Conservation (phyloP, 306 rosid genomes). For the Mimosa bimucronata region DNA sequence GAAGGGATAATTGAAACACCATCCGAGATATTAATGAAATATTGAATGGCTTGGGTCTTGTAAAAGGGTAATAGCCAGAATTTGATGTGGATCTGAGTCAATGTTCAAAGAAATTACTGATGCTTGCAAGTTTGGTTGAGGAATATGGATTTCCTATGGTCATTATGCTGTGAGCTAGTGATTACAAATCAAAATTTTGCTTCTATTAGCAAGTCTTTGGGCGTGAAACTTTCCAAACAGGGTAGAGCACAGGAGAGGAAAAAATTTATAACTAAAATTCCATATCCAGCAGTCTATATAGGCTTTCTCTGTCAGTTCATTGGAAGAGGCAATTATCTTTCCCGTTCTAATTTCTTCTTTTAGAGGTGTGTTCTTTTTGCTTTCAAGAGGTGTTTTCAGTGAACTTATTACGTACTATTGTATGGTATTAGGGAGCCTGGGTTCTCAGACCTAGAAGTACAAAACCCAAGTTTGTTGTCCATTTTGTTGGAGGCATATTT, state of each 20-base stretch:
- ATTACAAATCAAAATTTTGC: background rate
- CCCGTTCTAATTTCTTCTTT: slow-evolving; percentile 18
- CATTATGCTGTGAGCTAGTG: background rate
- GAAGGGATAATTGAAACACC: background rate
- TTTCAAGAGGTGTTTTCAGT: slow-evolving; percentile 4
- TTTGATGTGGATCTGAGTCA: background rate
- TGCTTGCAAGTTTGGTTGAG: background rate
- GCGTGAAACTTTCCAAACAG: background rate
- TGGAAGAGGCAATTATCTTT: slow-evolving; percentile 11
- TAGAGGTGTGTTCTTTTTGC: slow-evolving; percentile 2
- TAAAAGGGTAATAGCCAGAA: background rate
- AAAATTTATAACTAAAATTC: background rate
- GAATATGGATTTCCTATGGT: background rate
- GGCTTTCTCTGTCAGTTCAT: slow-evolving; percentile 17
- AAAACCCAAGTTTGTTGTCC: slow-evolving; percentile 74
- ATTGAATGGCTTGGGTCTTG: background rate
- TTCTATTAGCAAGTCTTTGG: background rate
- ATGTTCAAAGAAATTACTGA: background rate
- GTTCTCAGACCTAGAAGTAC: slow-evolving; percentile 77
- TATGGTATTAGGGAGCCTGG: slow-evolving; percentile 85
- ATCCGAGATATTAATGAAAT: background rate
- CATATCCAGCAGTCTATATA: slow-evolving; percentile 10
- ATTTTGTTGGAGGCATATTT: slow-evolving; percentile 95
- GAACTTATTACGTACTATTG: slow-evolving; percentile 19
- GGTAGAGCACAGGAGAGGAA: background rate